Conservation (phyloP, 768 basidiomycete genomes). For the Suillus weaverae region DNA sequence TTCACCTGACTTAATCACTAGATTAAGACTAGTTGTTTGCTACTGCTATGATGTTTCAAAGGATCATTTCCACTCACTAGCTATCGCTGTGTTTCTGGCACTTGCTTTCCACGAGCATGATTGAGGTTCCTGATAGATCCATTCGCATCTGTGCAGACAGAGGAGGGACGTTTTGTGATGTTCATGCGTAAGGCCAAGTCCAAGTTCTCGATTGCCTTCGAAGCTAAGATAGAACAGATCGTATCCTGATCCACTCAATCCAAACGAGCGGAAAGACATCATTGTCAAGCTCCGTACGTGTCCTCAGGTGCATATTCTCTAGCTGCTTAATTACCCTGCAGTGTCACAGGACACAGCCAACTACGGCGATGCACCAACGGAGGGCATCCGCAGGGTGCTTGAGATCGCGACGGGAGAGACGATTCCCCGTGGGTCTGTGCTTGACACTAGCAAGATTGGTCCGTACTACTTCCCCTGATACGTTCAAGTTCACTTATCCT, state of each 20-base stretch:
- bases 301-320: not conserved
- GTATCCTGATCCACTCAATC: slow-evolving; percentile 69
- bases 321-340: slow-evolving; percentile 28
- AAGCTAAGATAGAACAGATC: slow-evolving; percentile 44
- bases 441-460: slow-evolving; percentile 85
- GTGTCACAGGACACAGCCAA: slow-evolving; percentile 89
- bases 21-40: not conserved
- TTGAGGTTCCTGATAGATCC: slow-evolving; percentile 64
- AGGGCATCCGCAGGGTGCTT: slow-evolving; percentile 85
- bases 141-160: slow-evolving; percentile 85
- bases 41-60: not conserved
- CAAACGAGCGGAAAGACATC: slow-evolving; percentile 64
- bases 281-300: slow-evolving; percentile 85
- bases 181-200: slow-evolving; percentile 62
- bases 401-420: slow-evolving; percentile 70
- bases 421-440: slow-evolving; percentile 63
- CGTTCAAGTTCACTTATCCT: not conserved
- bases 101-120: slow-evolving; percentile 7
- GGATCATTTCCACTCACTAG: not conserved
- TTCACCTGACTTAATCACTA: not conserved
- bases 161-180: slow-evolving; percentile 92
- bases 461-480: not conserved
- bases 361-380: slow-evolving; percentile 91
- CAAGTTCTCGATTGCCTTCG: not conserved
- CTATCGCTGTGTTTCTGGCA: not conserved